phyloP scores from a whole-genome alignment of 2,329 filamentous ascomycete genomes.

The Lasiodiplodia citricola region DNA sequence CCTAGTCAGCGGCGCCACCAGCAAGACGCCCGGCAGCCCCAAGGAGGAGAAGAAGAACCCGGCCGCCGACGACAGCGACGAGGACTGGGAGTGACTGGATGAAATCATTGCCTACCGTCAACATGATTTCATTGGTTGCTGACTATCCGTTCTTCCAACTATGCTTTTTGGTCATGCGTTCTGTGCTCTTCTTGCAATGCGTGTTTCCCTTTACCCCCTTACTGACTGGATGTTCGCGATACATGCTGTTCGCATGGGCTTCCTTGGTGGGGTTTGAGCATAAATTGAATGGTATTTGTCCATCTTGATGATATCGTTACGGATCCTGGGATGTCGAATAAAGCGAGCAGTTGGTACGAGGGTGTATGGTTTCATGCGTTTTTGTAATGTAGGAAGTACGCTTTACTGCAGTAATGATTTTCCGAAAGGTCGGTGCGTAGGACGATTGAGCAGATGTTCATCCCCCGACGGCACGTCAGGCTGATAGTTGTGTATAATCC shows the following conservation, averaged over 20 bases:
- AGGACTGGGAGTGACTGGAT: conserved; percentile 72
- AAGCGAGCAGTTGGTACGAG: too few species aligned
- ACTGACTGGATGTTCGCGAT: not conserved
- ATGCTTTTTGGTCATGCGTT: not conserved
- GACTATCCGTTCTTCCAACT: not conserved
- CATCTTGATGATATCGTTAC: not conserved
- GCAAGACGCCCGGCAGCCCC: conserved; percentile 73
- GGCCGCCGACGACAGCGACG: conserved; percentile 65
- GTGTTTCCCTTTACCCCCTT: not conserved
- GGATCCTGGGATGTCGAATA: not conserved
- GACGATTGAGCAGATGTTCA: not conserved
- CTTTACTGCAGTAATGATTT: not conserved
- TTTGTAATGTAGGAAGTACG: not conserved
- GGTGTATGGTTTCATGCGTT: not conserved
- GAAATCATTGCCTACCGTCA: conserved; percentile 8
- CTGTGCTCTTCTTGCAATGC: not conserved
- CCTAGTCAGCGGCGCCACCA: conserved; percentile 76
- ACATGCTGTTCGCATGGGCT: not conserved
- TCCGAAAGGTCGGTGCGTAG: not conserved
- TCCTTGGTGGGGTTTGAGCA: not conserved
- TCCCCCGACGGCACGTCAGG: not conserved
- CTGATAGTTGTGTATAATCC: not conserved
- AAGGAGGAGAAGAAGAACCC: conserved; percentile 57
- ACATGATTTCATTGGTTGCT: conserved; percentile 14
- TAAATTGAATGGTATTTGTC: not conserved